Evolutionary conservation across 192 early-diverging fungal genomes (phyloP), one percentile per base, ranked within the genome.

Genomic region (Coemansia asiatica): DNA sequence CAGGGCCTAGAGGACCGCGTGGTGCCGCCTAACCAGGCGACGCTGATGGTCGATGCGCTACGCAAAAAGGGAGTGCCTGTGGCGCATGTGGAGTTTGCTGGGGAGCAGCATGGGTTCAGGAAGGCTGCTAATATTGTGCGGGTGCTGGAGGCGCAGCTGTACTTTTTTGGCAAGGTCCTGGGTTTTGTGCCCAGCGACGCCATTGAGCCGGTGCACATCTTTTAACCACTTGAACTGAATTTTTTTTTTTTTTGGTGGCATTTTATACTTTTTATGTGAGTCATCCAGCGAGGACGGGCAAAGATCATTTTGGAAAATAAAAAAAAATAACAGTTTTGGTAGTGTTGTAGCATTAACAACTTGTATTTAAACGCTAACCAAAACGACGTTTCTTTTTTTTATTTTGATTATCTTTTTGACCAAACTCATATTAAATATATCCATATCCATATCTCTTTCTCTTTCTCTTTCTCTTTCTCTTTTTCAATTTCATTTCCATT

Each of bases 1-100:
- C 92, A 93, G 60, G 92, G 92, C 0, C 47, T 68, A 15, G 87
- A 88, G 16, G 92, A 93, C 68, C 84, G 86, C 50, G 87, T 92
- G 12, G 92, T 93, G 13, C 92, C 91, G 23, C 87, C 87, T 18
- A 87, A 84, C 49, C 92, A 93, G 72, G 79, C 92, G 19, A 85
- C 89, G 69, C 59, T 86, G 66, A 91, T 93, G 85, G 89, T 89
- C 0, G 69, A 86, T 31, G 85, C 87, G n/a, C 64, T 93, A 35
- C 77, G 80, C 49, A 56, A 84, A 22, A 87, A 88, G 22, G 86
- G 87, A 1, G 50, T 87, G 1, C 74, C 73, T 2, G 87, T 89
- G 22, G 84, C 86, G 0, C 87, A 86, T 55, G 76, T 89, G 1
- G 68, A 83, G 54, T 90, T 87, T 73, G 84, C 82, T 28, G 88